These are phyloP conservation scores for Lumnitzera littorea DNA, from an alignment of 345 rosid species.

Conservation along the genomic window DNA sequence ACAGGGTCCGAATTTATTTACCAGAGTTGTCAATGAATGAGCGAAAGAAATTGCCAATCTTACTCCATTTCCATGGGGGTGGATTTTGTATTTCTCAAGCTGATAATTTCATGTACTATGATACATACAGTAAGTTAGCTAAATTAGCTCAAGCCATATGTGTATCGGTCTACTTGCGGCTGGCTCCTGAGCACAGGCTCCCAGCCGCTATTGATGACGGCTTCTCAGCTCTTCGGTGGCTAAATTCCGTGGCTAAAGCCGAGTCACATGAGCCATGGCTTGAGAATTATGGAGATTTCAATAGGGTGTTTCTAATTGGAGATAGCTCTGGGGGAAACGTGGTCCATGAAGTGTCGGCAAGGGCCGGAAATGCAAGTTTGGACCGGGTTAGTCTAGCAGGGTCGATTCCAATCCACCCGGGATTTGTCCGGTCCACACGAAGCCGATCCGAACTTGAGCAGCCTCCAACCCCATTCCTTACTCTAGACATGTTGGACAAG, in stretches of 20 bases:
- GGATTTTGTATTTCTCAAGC: constrained; percentile 43
- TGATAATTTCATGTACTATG: constrained; percentile 34
- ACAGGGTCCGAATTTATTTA: constrained; percentile 35
- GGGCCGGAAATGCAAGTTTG: constrained; percentile 20
- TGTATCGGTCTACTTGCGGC: constrained; percentile 30
- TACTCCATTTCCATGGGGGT: constrained; percentile 47
- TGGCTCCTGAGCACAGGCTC: constrained; percentile 40
- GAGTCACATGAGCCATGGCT: constrained; percentile 29
- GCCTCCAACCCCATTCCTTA: constrained; percentile 47
- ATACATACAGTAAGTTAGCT: constrained; percentile 20
- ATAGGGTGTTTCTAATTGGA: constrained; percentile 33
- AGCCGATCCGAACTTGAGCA: constrained; percentile 58
- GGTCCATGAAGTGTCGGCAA: constrained; percentile 32
- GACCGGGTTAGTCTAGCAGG: constrained; percentile 30
- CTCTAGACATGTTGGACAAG: constrained; percentile 54
- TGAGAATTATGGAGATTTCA: constrained; percentile 21
- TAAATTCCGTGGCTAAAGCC: constrained; percentile 21
- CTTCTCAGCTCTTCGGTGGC: constrained; percentile 35
- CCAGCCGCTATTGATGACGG: constrained; percentile 41
- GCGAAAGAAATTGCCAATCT: constrained; percentile 29
- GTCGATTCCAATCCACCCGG: constrained; percentile 39
- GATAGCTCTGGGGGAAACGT: constrained; percentile 49
- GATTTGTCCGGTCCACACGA: constrained; percentile 42
- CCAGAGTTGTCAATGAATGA: constrained; percentile 17
- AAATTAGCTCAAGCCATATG: constrained; percentile 24